phyloP scores from a whole-genome alignment of 176 grass and related monocot species.

The Thinopyrum elongatum region DNA sequence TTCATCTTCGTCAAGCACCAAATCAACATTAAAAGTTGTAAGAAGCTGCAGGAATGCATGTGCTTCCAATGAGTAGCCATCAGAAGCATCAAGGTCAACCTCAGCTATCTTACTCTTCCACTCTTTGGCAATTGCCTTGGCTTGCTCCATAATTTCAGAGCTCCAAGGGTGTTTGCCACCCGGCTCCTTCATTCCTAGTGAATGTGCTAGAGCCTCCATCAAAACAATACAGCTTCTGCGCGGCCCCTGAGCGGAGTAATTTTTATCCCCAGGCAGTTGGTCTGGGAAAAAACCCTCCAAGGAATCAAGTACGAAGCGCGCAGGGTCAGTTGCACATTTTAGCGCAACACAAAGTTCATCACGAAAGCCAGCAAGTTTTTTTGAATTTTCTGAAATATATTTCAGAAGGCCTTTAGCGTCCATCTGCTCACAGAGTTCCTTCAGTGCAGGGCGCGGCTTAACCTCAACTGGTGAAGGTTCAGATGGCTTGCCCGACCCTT shows the following conservation, averaged over 20 bases:
- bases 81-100: constrained; percentile 78
- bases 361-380: constrained; percentile 58
- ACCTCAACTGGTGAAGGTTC: constrained; percentile 50
- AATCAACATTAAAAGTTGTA: constrained; percentile 77
- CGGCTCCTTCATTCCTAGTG: constrained; percentile 44
- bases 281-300: constrained; percentile 79
- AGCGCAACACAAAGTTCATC: constrained; percentile 72
- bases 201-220: constrained; percentile 76
- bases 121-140: constrained; percentile 67
- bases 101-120: constrained; percentile 83
- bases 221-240: constrained; percentile 80
- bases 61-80: constrained; percentile 84
- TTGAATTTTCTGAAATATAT: constrained; percentile 73
- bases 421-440: constrained; percentile 88
- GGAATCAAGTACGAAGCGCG: constrained; percentile 74
- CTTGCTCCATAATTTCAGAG: constrained; percentile 92
- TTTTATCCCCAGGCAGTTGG: constrained; percentile 51
- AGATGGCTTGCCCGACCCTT: constrained; percentile 34
- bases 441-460: constrained; percentile 57
- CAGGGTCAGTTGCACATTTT: constrained; percentile 84
- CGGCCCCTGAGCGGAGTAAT: constrained; percentile 49
- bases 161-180: constrained; percentile 57
- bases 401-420: constrained; percentile 78
- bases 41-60: constrained; percentile 85
- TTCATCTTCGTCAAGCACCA: constrained; percentile 80